Base-by-base conservation (phyloP, 495 filamentous ascomycete species). In the Penicillium desertorum region DNA sequence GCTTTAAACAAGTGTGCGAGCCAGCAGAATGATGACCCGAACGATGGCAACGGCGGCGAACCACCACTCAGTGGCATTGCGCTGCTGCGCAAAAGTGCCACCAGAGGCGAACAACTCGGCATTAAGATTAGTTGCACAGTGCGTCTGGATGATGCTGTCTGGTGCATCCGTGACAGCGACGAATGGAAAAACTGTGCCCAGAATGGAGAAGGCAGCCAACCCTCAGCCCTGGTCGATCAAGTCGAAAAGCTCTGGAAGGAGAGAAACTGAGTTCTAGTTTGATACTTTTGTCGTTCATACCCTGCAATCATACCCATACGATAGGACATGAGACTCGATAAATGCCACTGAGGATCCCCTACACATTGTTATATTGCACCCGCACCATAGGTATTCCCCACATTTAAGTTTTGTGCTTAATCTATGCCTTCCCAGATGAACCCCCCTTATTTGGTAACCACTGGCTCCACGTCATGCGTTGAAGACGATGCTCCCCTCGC, bases 121-220 rank as follows among this genome's bases (percentile, higher is more conserved):
- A 88, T 94, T 7, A 88, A 76, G 27, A 92, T 81, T 64, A 95
- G 90, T 72, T 98, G 94, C 71, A 98, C 94, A 0, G 85, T 97
- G 10, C 81, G 94, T 23, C 72, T 98, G 23, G 81, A 91, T 62
- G 79, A 89, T 19, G 68, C 90, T 60, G 76, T 87, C 47, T 89
- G 93, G 81, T 98, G 94, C 72, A 79, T 98, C 51, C 80, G 86
- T 46, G 94, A 98, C 71, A 81, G 75, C 37, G 89, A 86, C 4
- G 63, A 84, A 62, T 98, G 92, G 91, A 88, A 79, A 50, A 83
- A 92, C 46, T 98, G 94, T 68, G 81, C 81, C 2, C 54, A 70
- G 49, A 58, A 66, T 34, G 71, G 70, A 5, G 67, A 78, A 37
- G 93, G 92, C 7, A 70, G 83, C 29, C 74, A 82, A 20, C 83